Base-by-base conservation (phyloP, 495 filamentous ascomycete species). In the Penicillium longicatenatum region DNA sequence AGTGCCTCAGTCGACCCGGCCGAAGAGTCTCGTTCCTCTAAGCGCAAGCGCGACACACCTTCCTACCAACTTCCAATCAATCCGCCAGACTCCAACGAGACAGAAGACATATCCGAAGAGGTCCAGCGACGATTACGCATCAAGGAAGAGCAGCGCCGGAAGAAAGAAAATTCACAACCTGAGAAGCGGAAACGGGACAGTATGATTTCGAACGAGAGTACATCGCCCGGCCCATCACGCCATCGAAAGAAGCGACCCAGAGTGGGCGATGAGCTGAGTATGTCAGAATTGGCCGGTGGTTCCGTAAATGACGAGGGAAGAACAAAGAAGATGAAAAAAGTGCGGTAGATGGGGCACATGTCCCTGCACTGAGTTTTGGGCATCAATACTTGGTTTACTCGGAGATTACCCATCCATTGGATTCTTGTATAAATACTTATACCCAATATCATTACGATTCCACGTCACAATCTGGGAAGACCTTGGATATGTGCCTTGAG, bases 31-130 rank as follows among this genome's bases (percentile, higher is more conserved):
- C 56, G 21, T 50, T 46, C 21, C 19, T 22, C 42, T 20, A 66
- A 48, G 71, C 75, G 60, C 60, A 64, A 19, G 63, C 68, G 57
- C 51, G 69, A 48, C 30, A 60, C 6, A 12, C 41, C 14, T 8
- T 35, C 62, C 58, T 8, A 47, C 57, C 42, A 69, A 8, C 61
- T 56, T 4, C 30, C 9, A 17, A 58, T 66, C 45, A 63, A 68
- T 24, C 56, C 22, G 54, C 60, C 42, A 58, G 0, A 59, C 69
- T 3, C 61, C 70, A 19, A 62, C n/a, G 74, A 75, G n/a, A 77
- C 74, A 24, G 77, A 79, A 50, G 77, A 79, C 50, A 79, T 79
- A 31, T 79, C 77, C 0, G 71, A 69, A 20, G 75, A 78, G 37
- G 77, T 79, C 4, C 73, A 75, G 52, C 66, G 73, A 35, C 64